phyloP scores from a whole-genome alignment of 495 filamentous ascomycete genomes.

The Neurospora sp. region DNA sequence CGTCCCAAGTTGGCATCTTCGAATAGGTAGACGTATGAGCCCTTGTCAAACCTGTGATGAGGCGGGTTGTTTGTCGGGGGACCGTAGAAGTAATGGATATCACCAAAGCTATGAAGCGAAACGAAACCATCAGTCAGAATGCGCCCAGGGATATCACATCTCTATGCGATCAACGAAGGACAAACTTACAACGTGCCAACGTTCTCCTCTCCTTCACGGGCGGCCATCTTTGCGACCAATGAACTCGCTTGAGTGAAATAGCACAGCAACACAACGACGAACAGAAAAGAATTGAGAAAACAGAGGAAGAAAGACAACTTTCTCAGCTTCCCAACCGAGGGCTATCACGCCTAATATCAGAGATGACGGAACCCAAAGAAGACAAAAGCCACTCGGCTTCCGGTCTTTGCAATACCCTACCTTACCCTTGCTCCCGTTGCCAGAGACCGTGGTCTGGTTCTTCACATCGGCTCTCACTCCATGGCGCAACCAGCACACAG shows the following conservation, averaged over 20 bases:
- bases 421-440: background rate
- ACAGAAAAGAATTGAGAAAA: background rate
- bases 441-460: background rate
- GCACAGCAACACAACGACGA: background rate
- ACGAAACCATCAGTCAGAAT: slow-evolving; percentile 1
- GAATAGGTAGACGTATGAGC: slow-evolving; percentile 82
- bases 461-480: background rate
- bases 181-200: slow-evolving; percentile 66
- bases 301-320: background rate
- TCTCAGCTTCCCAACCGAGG: background rate
- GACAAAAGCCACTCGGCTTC: slow-evolving; percentile 3
- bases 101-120: slow-evolving; percentile 56
- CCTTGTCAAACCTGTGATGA: slow-evolving; percentile 82
- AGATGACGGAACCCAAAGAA: background rate
- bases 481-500: background rate
- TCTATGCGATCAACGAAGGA: background rate
- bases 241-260: background rate
- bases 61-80: slow-evolving; percentile 57
- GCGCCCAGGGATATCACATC: background rate
- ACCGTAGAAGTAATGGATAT: slow-evolving; percentile 83
- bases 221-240: slow-evolving; percentile 51
- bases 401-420: slow-evolving; percentile 4
- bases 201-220: slow-evolving; percentile 64
- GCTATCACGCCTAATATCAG: background rate
- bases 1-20: slow-evolving; percentile 57